Evolutionary conservation across 1,139 yeast species (phyloP), one percentile per base, ranked within the genome.

Genomic region (Candida anutae): DNA sequence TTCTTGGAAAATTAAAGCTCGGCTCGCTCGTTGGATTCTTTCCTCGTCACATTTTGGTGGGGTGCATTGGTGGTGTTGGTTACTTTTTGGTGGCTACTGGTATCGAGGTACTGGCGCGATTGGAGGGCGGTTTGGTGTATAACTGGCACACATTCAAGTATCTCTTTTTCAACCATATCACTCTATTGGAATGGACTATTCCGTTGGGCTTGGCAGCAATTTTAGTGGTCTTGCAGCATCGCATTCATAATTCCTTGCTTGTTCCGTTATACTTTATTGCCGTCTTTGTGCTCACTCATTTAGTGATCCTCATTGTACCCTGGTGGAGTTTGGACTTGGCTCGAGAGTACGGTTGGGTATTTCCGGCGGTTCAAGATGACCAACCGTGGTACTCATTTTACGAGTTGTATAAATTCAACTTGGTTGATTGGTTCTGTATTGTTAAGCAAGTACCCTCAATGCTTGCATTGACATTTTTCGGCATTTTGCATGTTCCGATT

Each of bases 31-130:
- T 90, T 10, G 95, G 95, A 0, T 90, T 87, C 50, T 90, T 90
- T 62, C 98, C 98, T 1, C 68, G 97, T 38, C 98, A 90, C 50
- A 90, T 90, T 33, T 66, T 90, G 23, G 94, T 90, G 16, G 98
- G 98, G 1, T 90, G 97, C 52, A 88, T 90, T 44, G 98, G 98
- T 25, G 98, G 98, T 44, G 98, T 90, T 27, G 98, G 98, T 2
- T 88, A 83, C 57, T 90, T 90, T 53, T 64, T 90, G 37, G 61
- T 88, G 3, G 79, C 84, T 2, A 90, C 98, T 0, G 98, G 95
- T 2, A 58, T 90, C 19, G 97, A 88, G 48, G 95, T 90, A 1
- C 72, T 87, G 8, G 78, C 95, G 0, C 66, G 95, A 34, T 56
- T 84, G 22, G 78, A 74, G 30, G 90, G 93, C 6, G 78, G 84